Base-by-base conservation (phyloP, 306 rosid genomes). In the Trifolium pratense region DNA sequence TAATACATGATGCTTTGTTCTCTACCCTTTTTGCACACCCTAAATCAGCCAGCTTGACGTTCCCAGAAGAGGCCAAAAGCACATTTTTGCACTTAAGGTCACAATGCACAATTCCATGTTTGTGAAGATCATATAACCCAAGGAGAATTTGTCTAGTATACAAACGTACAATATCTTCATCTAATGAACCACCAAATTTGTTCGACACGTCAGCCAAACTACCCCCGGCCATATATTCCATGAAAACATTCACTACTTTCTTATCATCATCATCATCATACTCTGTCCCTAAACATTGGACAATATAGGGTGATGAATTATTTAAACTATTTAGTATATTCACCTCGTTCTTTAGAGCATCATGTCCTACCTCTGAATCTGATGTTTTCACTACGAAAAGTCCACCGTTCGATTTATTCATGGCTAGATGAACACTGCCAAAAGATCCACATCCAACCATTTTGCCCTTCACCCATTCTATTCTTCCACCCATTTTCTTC, bases 141-240 rank as follows among this genome's bases (percentile, higher is more conserved):
- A 18, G 69, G 49, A 89, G 84, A 46, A 87, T 85, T 46, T 87
- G 86, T 61, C 76, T 78, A 1, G 96, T 80, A 68, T 89, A 89
- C 70, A 87, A 60, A 5, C 87, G 75, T 67, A 89, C 67, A 25
- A 89, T 84, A 21, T 76, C 84, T 74, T 89, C 96, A 6, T 75
- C 82, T 26, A 89, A 49, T 8, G 80, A 74, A 10, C 96, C 92
- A 2, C 92, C 92, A 68, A 89, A 89, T n/a, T 78, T 80, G 20
- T 74, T 57, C 0, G 83, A 73, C 73, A 86, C 71, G 8, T 89
- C 90, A 5, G 87, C 81, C 80, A 89, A 80, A 80, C 85, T 89
- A 23, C 92, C 92, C 1, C 92, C 90, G 1, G 76, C 86, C 90
- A 85, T 82, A 9, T 85, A 87, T 85, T 89, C 96, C 89, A 89